Evolutionary conservation across 179 eudicot genomes (phyloP).

Genomic region (Drosera spatulata): DNA sequence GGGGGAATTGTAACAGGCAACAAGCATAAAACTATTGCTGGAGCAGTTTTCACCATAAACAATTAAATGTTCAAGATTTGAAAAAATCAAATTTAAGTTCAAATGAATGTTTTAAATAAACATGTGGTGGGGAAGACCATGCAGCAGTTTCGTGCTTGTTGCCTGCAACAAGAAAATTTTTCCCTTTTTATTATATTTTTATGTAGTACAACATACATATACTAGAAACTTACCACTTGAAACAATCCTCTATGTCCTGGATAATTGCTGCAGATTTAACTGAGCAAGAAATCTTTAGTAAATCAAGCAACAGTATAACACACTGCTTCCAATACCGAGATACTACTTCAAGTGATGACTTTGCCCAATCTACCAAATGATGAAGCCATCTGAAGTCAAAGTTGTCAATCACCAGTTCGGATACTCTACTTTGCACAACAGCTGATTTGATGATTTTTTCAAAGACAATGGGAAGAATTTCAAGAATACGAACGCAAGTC

Average conservation of each 20-base stretch:
- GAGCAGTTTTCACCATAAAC: neutral
- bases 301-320: slow-evolving; percentile 41
- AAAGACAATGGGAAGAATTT: slow-evolving; percentile 60
- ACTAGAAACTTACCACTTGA: slow-evolving; percentile 46
- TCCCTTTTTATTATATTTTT: too few species aligned
- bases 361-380: slow-evolving; percentile 89
- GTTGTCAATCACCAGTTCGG: slow-evolving; percentile 13
- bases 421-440: slow-evolving; percentile 17
- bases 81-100: too few species aligned
- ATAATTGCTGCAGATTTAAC: slow-evolving; percentile 32
- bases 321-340: slow-evolving; percentile 88
- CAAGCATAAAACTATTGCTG: too few species aligned
- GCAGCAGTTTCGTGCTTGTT: too few species aligned
- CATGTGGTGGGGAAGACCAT: too few species aligned
- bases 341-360: slow-evolving; percentile 60
- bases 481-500: slow-evolving; percentile 90
- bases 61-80: too few species aligned
- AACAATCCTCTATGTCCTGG: slow-evolving; percentile 43
- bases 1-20: too few species aligned
- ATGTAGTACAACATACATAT: neutral
- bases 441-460: slow-evolving; percentile 29
- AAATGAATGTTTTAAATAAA: too few species aligned
- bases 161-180: too few species aligned
- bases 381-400: slow-evolving; percentile 58
- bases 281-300: slow-evolving; percentile 44